Conservation (phyloP, 495 filamentous ascomycete species). For the Aspergillus saccharolyticus region DNA sequence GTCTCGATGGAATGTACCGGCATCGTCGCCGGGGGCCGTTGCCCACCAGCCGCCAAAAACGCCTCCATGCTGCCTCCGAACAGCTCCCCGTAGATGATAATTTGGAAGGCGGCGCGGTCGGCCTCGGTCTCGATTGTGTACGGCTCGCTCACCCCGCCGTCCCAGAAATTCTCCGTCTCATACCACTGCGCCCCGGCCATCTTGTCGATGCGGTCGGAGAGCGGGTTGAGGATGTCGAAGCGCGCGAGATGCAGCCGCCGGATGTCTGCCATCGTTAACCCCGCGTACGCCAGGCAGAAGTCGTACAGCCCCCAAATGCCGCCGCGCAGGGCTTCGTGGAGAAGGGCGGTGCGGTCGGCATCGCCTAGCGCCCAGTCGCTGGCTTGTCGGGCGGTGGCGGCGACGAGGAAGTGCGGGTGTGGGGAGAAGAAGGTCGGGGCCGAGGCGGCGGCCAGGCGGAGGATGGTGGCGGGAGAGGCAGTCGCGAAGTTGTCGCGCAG, state of each 20-base stretch:
- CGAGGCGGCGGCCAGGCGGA: slow-evolving; percentile 27
- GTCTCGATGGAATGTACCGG: slow-evolving; percentile 11
- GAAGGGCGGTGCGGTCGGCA: slow-evolving; percentile 16
- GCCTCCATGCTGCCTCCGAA: slow-evolving; percentile 28
- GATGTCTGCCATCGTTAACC: slow-evolving; percentile 32
- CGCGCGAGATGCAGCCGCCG: slow-evolving; percentile 26
- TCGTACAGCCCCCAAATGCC: slow-evolving; percentile 29
- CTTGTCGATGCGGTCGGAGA: slow-evolving; percentile 29
- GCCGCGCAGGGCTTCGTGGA: slow-evolving; percentile 18
- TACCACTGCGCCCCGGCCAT: slow-evolving; percentile 31
- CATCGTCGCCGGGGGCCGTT: slow-evolving; percentile 5
- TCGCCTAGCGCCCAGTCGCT: slow-evolving; percentile 32
- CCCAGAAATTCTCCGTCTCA: slow-evolving; percentile 28
- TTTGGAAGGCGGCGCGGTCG: slow-evolving; percentile 23
- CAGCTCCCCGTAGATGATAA: slow-evolving; percentile 36
- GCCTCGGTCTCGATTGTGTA: slow-evolving; percentile 27
- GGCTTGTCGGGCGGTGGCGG: slow-evolving; percentile 26
- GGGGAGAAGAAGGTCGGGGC: slow-evolving; percentile 34
- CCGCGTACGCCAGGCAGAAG: slow-evolving; percentile 26
- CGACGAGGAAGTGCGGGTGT: slow-evolving; percentile 31
- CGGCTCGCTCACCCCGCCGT: slow-evolving; percentile 28
- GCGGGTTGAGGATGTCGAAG: slow-evolving; percentile 31
- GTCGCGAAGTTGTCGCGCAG: slow-evolving; percentile 12
- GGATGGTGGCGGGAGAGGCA: slow-evolving; percentile 15
- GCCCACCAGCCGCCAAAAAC: slow-evolving; percentile 10